Base-by-base conservation (phyloP, 495 filamentous ascomycete species). In the Choiromyces venosus region DNA sequence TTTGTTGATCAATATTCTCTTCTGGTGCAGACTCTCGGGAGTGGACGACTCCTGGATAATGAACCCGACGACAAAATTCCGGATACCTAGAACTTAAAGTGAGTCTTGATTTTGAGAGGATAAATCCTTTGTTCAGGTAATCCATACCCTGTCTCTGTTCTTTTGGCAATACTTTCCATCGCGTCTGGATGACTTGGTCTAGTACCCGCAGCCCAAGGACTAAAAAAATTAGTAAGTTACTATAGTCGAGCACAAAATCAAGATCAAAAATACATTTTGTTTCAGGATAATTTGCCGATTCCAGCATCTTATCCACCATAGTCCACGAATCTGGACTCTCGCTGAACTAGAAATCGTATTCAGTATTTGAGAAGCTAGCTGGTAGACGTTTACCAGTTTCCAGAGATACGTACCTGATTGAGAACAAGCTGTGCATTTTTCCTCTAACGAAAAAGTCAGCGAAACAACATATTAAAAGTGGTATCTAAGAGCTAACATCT, bases 241-340 rank as follows among this genome's bases (percentile, higher is more conserved):
- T 66, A 71, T 46, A 46, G 65, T 25, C 42, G 14, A 69, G 42
- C 65, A 39, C 37, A 10, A 33, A 12, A 21, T 40, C 21, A 14
- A 42, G 40, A 35, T 56, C 40, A 44, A 29, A 29, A 91, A 78
- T 83, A 95, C 94, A 99, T 86, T 99, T 99, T 39, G 95, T 99
- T 83, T 97, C 94, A 38, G 91, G 89, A 82, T 97, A 96, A 82
- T 89, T 89, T 68, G 96, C 90, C 77, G 93, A 89, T 83, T 93
- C 89, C 68, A 99, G 87, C 73, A 99, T 96, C 81, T 97, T 93
- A 79, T 97, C 95, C 75, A 97, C 95, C 82, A 97, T 87, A 69
- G 97, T 86, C 95, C 95, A 99, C 69, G 95, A 91, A 86, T 99
- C 95, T 46, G 93, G 93, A 78, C 97, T 95, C 85, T 98, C 94